phyloP scores from a whole-genome alignment of 495 filamentous ascomycete species.

The Wilcoxina mikolae region DNA sequence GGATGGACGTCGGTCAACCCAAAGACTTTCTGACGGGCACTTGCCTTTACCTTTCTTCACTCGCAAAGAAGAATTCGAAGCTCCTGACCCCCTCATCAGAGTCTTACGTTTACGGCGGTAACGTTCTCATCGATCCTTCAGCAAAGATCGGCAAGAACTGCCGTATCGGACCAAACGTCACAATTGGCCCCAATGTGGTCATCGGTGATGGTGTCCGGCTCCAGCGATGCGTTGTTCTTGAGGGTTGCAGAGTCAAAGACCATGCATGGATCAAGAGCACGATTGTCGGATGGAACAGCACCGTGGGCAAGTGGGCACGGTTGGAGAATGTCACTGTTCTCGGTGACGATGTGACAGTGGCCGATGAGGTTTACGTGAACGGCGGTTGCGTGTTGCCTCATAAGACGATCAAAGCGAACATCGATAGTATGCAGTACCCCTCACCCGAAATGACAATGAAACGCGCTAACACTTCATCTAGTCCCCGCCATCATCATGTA shows the following conservation, averaged over 20 bases:
- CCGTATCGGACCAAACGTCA: conserved; percentile 94
- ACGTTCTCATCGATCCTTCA: conserved; percentile 88
- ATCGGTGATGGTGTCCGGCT: conserved; percentile 89
- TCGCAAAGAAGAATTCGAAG: conserved; percentile 85
- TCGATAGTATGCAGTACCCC: conserved; percentile 53
- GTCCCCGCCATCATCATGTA: conserved; percentile 82
- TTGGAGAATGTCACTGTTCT: conserved; percentile 95
- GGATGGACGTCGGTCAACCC: conserved; percentile 99
- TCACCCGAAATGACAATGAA: background rate
- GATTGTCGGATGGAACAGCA: conserved; percentile 98
- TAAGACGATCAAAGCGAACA: conserved; percentile 98
- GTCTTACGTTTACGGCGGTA: conserved; percentile 82
- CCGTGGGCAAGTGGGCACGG: conserved; percentile 86
- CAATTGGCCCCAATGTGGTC: conserved; percentile 87
- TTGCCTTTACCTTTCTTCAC: conserved; percentile 87
- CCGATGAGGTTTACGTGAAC: conserved; percentile 97
- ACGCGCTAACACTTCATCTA: conserved; percentile 20
- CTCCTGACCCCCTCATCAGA: conserved; percentile 59
- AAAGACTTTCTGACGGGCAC: conserved; percentile 97
- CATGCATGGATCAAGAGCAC: conserved; percentile 99
- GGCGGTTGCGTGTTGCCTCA: conserved; percentile 91
- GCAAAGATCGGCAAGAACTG: conserved; percentile 98
- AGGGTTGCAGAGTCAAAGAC: conserved; percentile 88
- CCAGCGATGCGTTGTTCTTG: conserved; percentile 83
- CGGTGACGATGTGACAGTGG: conserved; percentile 97